Base-by-base conservation (phyloP, 1,284 basidiomycete species). In the Filobasidium uniguttulatum region DNA sequence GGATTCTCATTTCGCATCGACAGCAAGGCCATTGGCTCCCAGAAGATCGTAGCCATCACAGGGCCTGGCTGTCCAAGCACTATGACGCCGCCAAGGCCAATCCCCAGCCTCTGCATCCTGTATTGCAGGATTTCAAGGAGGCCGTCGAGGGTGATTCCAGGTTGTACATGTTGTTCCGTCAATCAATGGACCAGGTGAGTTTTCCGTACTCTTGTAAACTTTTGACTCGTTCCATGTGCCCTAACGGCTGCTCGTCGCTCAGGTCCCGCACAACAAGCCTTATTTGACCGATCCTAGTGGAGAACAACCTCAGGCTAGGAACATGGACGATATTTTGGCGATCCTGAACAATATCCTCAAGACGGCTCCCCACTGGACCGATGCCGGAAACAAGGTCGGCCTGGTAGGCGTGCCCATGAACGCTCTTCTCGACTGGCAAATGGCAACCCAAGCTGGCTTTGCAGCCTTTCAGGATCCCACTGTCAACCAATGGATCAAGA, bases 351-450 rank as follows among this genome's bases (percentile, higher is more conserved):
- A 65, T 36, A 63, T 75, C 53, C 60, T 77, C 22, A 57, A 50
- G 2, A 67, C 67, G 28, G 71, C 73, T 1, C 72, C 73, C 1
- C 55, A 54, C 3, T 75, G 65, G 65, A 64, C 63, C 8, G 60
- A 65, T 45, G 57, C 60, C 30, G 66, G 64, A 12, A 55, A 70
- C 29, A 61, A 61, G 31, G 59, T 57, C 22, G 67, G 64, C 17
- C 50, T 72, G 14, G 69, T 74, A 22, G 71, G 68, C 20, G 67
- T 72, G 19, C 74, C 74, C 6, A 65, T 75, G 50, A 71, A 71
- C 49, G 71, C 71, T 2, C 60, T 76, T 45, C 60, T 77, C 31
- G 66, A 73, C 49, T 74, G 72, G 72, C 71, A 72, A 0, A 76
- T 75, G 73, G 70, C 65, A 15, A 76, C 75, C 0, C 58, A 60